A percentile compares a stretch with the other conserved stretches of the same genome.
These are phyloP conservation scores for Cardamine occulta DNA, from an alignment of 345 rosid species.

Conservation along the genomic window DNA sequence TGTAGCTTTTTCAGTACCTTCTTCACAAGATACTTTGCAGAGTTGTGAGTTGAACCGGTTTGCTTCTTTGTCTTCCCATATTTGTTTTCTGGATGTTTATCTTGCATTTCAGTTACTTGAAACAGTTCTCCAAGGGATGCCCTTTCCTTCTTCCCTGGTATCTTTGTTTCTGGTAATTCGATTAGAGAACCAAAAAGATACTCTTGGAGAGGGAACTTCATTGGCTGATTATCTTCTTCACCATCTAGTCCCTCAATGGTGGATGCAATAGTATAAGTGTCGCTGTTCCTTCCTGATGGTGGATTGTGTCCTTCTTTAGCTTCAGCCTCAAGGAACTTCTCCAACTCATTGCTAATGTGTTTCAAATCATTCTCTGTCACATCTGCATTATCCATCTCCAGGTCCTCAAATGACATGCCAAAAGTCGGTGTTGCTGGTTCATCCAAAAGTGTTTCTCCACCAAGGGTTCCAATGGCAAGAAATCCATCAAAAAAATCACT, in stretches of 20 bases:
- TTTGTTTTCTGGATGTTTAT: conserved; percentile 44
- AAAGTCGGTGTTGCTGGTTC: conserved; percentile 79
- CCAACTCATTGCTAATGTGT: conserved; percentile 61
- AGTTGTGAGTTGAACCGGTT: conserved; percentile 51
- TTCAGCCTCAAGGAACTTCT: conserved; percentile 82
- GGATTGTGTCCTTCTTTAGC: conserved; percentile 67
- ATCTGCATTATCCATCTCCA: conserved; percentile 47
- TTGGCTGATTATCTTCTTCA: conserved; percentile 53
- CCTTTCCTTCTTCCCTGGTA: conserved; percentile 60
- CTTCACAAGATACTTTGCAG: conserved; percentile 65
- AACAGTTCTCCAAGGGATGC: conserved; percentile 78
- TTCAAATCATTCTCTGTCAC: conserved; percentile 72
- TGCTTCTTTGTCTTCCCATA: conserved; percentile 52
- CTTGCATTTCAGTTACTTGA: conserved; percentile 56
- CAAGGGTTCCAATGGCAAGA: conserved; percentile 90
- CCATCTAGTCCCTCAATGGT: conserved; percentile 50
- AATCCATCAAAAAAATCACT: conserved; percentile 76
- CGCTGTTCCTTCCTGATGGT: conserved; percentile 69
- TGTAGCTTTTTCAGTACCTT: conserved; percentile 66
- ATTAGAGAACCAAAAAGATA: conserved; percentile 72
- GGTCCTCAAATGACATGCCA: conserved; percentile 54
- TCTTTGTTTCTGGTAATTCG: conserved; percentile 59
- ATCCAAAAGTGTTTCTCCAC: conserved; percentile 54
- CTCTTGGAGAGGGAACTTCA: conserved; percentile 74
- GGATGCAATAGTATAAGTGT: conserved; percentile 62